phyloP scores from a whole-genome alignment of 176 grass and related monocot genomes.

The Triticum dicoccoides region DNA sequence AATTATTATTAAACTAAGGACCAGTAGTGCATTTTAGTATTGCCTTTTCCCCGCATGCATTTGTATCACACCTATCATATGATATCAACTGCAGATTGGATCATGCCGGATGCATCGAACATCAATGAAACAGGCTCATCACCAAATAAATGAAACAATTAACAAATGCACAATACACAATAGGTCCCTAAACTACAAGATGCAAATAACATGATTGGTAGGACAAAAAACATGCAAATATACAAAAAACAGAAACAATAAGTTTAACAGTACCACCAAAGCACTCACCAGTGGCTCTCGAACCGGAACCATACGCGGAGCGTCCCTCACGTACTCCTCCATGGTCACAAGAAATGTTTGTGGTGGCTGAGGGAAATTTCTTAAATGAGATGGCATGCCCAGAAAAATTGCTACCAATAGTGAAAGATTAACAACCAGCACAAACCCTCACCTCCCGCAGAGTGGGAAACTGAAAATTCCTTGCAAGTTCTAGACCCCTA shows the following conservation, averaged over 20 bases:
- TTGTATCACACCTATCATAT: not conserved
- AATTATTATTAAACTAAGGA: not conserved
- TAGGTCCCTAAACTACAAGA: not conserved
- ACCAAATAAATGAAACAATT: not conserved
- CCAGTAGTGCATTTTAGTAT: not conserved
- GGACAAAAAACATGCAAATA: not conserved
- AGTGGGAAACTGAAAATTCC: constrained; percentile 98
- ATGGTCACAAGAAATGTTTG: constrained; percentile 98
- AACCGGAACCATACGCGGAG: constrained; percentile 88
- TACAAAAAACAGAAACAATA: not conserved
- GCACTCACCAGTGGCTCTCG: constrained; percentile 77
- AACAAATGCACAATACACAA: constrained; percentile 7
- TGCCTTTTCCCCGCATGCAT: not conserved
- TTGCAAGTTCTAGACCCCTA: constrained; percentile 88
- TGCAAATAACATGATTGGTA: not conserved
- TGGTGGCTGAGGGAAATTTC: constrained; percentile 66
- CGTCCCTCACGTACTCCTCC: constrained; percentile 98
- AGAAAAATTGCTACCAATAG: not conserved
- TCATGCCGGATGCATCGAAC: not conserved
- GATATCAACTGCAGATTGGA: not conserved
- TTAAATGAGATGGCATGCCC: constrained; percentile 29
- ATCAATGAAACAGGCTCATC: not conserved
- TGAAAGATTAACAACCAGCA: not conserved
- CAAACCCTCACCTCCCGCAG: constrained; percentile 77
- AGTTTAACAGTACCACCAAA: not conserved